Percentiles rank a stretch among this genome's conserved stretches.
phyloP scores from a whole-genome alignment of 768 basidiomycete genomes.

The Agaricus bisporus region DNA sequence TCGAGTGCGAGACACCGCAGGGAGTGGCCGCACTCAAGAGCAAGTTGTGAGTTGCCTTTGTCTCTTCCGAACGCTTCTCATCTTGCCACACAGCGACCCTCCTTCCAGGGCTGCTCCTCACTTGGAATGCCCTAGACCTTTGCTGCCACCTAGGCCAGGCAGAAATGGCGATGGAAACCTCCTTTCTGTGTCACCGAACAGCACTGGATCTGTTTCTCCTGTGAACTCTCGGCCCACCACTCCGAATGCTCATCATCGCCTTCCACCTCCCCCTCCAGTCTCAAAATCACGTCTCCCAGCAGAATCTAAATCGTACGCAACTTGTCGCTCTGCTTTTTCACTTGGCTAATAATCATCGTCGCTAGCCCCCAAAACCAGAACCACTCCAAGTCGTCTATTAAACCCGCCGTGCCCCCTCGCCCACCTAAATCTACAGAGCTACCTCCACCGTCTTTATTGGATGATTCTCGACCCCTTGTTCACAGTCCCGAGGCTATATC shows the following conservation, averaged over 20 bases:
- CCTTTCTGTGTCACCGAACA: constrained; percentile 3
- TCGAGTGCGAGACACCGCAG: constrained; percentile 9
- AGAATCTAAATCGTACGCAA: constrained; percentile 4
- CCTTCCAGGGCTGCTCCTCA: neutral
- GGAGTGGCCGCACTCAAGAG: constrained; percentile 17
- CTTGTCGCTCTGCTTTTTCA: neutral
- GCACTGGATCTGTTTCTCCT: constrained; percentile 2
- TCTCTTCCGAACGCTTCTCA: neutral
- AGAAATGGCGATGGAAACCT: neutral
- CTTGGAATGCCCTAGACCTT: neutral
- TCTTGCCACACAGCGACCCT: constrained; percentile 6
- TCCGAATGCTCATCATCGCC: constrained; percentile 6
- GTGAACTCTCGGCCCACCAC: neutral
- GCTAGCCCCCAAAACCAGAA: constrained; percentile 8
- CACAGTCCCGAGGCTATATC: neutral
- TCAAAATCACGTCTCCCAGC: neutral
- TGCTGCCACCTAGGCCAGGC: neutral
- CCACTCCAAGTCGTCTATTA: constrained; percentile 13
- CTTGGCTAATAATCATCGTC: neutral
- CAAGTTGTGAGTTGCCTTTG: constrained; percentile 19
- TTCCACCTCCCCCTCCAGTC: constrained; percentile 1
- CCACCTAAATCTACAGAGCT: constrained; percentile 8
- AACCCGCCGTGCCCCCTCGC: constrained; percentile 21
- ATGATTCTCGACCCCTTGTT: constrained; percentile 9
- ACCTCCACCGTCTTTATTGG: constrained; percentile 14